phyloP scores from a whole-genome alignment of 1,139 yeast genomes.

The Candida sanyaensis region DNA sequence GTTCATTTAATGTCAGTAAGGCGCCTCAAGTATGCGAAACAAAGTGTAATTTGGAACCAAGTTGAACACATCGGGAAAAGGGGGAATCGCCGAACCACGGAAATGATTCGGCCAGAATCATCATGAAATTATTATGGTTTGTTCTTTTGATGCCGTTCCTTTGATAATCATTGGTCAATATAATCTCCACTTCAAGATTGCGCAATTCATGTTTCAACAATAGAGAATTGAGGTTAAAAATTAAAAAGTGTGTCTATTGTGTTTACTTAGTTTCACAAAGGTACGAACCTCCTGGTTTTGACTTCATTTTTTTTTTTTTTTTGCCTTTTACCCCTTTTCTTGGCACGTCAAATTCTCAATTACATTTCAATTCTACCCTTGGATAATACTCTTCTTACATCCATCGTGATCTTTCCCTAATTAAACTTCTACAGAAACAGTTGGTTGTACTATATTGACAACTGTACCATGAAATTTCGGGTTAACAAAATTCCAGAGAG shows the following conservation, averaged over 20 bases:
- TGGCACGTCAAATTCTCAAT: constrained; percentile 2
- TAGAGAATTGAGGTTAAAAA: background rate
- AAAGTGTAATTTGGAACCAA: no score
- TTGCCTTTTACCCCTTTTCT: background rate
- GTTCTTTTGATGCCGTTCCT: constrained; percentile 1
- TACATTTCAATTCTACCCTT: background rate
- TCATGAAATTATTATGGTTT: background rate
- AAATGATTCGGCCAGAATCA: background rate
- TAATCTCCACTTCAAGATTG: background rate
- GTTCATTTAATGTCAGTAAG: no score
- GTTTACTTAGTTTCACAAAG: background rate
- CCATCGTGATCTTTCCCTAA: background rate
- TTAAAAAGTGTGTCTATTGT: background rate
- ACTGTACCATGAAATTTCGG: no score
- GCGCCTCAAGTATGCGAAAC: no score
- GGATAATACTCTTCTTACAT: background rate
- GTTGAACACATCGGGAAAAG: background rate
- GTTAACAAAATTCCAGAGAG: background rate
- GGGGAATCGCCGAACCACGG: background rate
- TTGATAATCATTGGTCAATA: background rate
- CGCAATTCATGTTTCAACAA: background rate
- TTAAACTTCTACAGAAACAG: no score
- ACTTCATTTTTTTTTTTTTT: background rate
- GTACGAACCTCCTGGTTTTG: background rate
- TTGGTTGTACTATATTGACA: no score